Conservation (phyloP, 495 filamentous ascomycete genomes). For the Hypoxylon crocopeplum region DNA sequence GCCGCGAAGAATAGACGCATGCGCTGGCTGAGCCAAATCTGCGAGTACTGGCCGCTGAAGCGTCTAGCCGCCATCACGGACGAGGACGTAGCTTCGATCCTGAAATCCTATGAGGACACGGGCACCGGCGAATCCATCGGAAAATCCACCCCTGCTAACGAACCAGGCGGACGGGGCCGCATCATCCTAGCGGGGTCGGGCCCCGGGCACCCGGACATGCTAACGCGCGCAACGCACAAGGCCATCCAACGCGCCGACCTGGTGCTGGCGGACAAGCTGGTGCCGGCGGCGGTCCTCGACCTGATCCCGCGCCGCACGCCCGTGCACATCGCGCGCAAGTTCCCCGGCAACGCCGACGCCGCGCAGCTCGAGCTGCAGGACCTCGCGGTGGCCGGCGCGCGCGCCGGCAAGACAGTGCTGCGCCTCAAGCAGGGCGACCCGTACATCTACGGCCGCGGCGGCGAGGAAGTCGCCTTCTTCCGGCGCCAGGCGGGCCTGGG, state of each 20-base stretch:
- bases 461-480: conserved; percentile 92
- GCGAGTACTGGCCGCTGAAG: conserved; percentile 96
- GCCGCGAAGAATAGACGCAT: conserved; percentile 81
- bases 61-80: conserved; percentile 81
- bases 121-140: conserved; percentile 9
- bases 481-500: conserved; percentile 74
- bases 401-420: conserved; percentile 78
- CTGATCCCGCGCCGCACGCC: conserved; percentile 89
- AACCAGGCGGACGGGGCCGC: conserved; percentile 53
- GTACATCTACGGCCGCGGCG: conserved; percentile 93
- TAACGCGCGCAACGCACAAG: conserved; percentile 87
- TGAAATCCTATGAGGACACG: conserved; percentile 65
- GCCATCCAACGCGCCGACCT: conserved; percentile 86
- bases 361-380: conserved; percentile 91
- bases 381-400: conserved; percentile 74
- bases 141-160: background rate
- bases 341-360: conserved; percentile 93
- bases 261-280: conserved; percentile 94
- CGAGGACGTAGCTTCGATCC: conserved; percentile 74
- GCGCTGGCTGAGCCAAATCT: conserved; percentile 94
- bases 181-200: conserved; percentile 94
- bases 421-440: conserved; percentile 96
- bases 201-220: conserved; percentile 88
- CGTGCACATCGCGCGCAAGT: conserved; percentile 93
- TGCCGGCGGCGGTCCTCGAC: conserved; percentile 83